phyloP scores from a whole-genome alignment of 208 protist genomes.

The Trichomonas gallinae region DNA sequence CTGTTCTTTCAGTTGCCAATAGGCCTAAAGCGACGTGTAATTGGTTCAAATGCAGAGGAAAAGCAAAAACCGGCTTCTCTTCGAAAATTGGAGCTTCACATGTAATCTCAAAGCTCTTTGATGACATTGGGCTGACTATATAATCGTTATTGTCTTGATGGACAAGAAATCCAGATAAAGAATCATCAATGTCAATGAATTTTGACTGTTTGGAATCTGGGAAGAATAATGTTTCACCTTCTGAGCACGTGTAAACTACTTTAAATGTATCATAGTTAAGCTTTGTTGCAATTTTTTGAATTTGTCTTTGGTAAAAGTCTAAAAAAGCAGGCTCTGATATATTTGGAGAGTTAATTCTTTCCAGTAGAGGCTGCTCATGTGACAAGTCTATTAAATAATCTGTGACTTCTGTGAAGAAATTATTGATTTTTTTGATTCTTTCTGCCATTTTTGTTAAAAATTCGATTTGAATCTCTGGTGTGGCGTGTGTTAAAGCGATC shows the following conservation, averaged over 20 bases:
- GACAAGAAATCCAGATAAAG: background rate
- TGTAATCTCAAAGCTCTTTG: background rate
- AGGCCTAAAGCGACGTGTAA: background rate
- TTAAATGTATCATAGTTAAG: background rate
- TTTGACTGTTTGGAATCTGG: background rate
- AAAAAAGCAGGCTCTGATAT: background rate
- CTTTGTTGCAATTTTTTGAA: background rate
- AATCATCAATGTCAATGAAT: background rate
- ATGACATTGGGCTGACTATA: background rate
- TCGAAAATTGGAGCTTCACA: background rate
- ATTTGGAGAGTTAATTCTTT: background rate
- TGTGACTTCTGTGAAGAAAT: background rate
- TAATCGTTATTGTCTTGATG: background rate
- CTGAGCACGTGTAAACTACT: background rate
- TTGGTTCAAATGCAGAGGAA: background rate
- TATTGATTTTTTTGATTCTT: background rate
- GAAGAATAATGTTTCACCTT: background rate
- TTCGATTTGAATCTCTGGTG: background rate
- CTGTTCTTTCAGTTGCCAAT: background rate
- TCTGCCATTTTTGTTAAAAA: background rate
- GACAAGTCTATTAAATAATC: background rate
- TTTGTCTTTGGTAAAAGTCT: background rate
- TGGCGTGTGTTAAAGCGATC: background rate
- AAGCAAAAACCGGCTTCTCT: background rate
- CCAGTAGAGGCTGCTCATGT: background rate